These are phyloP conservation scores for Circinella minor DNA, from an alignment of 371 early-diverging fungal species.

Conservation along the genomic window DNA sequence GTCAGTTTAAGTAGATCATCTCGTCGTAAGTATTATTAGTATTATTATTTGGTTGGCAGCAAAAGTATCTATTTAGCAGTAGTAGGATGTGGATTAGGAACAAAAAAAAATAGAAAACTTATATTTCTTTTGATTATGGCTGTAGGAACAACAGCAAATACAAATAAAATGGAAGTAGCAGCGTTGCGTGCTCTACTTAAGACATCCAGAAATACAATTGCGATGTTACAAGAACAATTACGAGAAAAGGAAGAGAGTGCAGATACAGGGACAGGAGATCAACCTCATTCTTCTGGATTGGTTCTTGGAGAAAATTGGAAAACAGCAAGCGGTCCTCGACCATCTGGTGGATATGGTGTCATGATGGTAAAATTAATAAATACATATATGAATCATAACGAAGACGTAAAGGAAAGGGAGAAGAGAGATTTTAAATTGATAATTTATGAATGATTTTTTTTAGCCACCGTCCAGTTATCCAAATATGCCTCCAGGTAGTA, in stretches of 20 bases:
- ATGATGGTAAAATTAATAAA: neutral
- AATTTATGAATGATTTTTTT: neutral
- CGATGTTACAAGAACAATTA: slow-evolving; percentile 41
- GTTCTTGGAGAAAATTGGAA: slow-evolving; percentile 49
- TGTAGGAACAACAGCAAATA: slow-evolving; percentile 3
- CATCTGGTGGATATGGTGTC: neutral
- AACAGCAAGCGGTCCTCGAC: neutral
- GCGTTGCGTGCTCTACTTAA: slow-evolving; percentile 42
- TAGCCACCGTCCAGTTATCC: neutral
- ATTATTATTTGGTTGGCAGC: too few species aligned
- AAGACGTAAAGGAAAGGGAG: too few species aligned
- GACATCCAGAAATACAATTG: slow-evolving; percentile 43
- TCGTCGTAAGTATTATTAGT: neutral
- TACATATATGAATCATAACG: too few species aligned
- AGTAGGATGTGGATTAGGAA: too few species aligned
- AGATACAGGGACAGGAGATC: slow-evolving; percentile 4
- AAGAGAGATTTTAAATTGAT: too few species aligned
- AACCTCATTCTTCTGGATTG: slow-evolving; percentile 19
- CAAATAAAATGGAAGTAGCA: slow-evolving; percentile 39
- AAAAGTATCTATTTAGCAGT: too few species aligned
- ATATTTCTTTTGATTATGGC: neutral
- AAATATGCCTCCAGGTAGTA: neutral
- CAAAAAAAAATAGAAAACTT: too few species aligned
- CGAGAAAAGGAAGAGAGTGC: slow-evolving; percentile 24
- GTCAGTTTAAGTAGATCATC: slow-evolving; percentile 5